A percentile compares a stretch with the other conserved stretches of the same genome.
phyloP scores from a whole-genome alignment of 805 yeast genomes.

The Kuraishia hungarica region DNA sequence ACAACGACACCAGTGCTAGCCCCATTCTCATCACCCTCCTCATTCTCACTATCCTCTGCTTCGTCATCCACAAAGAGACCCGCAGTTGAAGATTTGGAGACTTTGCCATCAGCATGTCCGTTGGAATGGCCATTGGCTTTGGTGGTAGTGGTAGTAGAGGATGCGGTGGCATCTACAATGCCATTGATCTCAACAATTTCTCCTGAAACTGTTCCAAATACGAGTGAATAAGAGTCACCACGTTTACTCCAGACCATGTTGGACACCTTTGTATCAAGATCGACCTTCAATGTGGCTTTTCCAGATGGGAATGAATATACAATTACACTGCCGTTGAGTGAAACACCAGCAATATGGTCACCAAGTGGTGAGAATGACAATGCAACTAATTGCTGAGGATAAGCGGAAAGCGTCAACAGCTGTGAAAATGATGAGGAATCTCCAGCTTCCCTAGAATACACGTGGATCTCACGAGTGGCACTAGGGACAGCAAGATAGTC shows the following conservation, averaged over 20 bases:
- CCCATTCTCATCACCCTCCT: slow-evolving; percentile 6
- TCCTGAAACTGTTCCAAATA: slow-evolving; percentile 36
- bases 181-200: slow-evolving; percentile 20
- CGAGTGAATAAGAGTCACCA: slow-evolving; percentile 16
- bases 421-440: not conserved
- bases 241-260: slow-evolving; percentile 24
- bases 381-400: slow-evolving; percentile 6
- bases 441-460: slow-evolving; percentile 26
- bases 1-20: slow-evolving; percentile 5
- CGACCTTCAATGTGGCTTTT: not conserved
- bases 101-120: not conserved
- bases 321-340: not conserved
- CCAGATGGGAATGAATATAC: not conserved
- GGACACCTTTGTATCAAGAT: slow-evolving; percentile 4
- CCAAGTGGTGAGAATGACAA: not conserved
- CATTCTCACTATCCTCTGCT: slow-evolving; percentile 9
- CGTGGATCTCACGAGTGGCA: slow-evolving; percentile 33
- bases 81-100: not conserved
- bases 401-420: slow-evolving; percentile 14
- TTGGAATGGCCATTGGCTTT: not conserved
- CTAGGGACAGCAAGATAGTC: slow-evolving; percentile 57
- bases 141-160: not conserved
- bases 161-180: not conserved
- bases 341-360: not conserved
- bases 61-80: slow-evolving; percentile 8